Evolutionary conservation across 768 basidiomycete genomes (phyloP).

Genomic region (Lyophyllum shimeji): DNA sequence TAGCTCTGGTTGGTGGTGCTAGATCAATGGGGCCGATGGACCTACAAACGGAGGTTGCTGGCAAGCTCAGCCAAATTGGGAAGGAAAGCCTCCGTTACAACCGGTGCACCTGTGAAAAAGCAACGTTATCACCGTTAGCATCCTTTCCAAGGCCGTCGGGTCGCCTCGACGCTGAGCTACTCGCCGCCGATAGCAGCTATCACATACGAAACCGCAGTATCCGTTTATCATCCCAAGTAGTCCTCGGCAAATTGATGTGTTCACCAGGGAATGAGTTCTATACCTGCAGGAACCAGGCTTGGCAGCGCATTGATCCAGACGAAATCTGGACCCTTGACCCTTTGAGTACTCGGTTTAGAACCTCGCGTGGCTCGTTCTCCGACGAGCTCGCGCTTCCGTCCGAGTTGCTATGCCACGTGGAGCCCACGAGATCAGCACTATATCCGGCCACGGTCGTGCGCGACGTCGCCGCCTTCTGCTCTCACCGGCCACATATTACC

Average conservation of each 20-base stretch:
- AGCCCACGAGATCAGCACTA: background rate
- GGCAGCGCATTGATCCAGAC: background rate
- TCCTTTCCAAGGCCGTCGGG: background rate
- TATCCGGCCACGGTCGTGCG: too few relatives aligned
- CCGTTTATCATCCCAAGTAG: background rate
- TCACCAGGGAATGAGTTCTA: background rate
- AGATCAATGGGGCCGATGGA: background rate
- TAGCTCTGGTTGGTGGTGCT: background rate
- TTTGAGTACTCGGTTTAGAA: background rate
- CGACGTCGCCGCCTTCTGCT: background rate
- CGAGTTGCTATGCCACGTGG: background rate
- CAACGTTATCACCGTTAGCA: background rate
- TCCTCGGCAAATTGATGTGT: background rate
- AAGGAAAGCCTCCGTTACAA: background rate
- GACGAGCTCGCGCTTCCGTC: background rate
- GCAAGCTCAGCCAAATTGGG: background rate
- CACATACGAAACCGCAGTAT: background rate
- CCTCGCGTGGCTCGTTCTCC: too few relatives aligned
- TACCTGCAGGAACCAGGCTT: background rate
- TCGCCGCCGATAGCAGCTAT: background rate
- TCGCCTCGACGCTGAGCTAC: background rate
- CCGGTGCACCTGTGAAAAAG: background rate
- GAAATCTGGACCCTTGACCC: background rate
- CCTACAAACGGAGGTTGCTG: constrained; percentile 1
- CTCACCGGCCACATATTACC: background rate